Base-by-base conservation (phyloP, 2,329 filamentous ascomycete genomes). In the Xylaria multiplex region DNA sequence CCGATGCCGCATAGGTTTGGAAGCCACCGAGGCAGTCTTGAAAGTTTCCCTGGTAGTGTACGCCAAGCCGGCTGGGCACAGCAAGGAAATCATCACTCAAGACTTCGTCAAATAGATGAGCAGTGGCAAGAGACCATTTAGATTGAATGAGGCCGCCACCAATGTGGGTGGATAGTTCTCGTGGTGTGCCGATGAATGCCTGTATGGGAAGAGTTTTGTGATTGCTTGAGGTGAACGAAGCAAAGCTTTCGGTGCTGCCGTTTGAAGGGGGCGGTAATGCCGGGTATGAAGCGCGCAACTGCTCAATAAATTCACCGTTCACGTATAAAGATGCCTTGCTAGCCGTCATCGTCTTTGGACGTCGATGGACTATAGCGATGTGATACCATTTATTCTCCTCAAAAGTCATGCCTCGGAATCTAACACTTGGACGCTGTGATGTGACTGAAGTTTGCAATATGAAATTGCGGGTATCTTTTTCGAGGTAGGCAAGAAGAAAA, bases 11-110 rank as follows among this genome's bases (percentile, higher is more conserved):
- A 76, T 99, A 99, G 0, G 96, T 99, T 76, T 98, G 93, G 74
- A 99, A 97, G 1, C 93, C 95, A 5, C 96, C 96, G 14, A 99
- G 85, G 72, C 93, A 96, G 75, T 99, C 96, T 79, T 99, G 96
- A 72, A 97, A 97, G 76, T 99, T 99, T 16, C 96, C 96, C 75
- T 93, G 90, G 73, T 99, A 99, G 54, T 93, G 89, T 27, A 93
- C 91, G 0, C 96, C 95, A 19, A 99, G 88, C 56, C 94, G 92
- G 76, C 91, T 93, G 74, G 97, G 93, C 0, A 99, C 96, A 13
- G 95, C 91, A 62, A 99, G 84, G 66, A 97, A 87, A 77, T 99
- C 96, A 75, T 98, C 95, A 65, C 93, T 97, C 42, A 97, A 82
- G 0, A 90, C 87, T 65, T 97, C 93, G 64, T 95, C 91, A 68